Conservation (phyloP, 768 basidiomycete species). For the Sarcomyxa edulis region DNA sequence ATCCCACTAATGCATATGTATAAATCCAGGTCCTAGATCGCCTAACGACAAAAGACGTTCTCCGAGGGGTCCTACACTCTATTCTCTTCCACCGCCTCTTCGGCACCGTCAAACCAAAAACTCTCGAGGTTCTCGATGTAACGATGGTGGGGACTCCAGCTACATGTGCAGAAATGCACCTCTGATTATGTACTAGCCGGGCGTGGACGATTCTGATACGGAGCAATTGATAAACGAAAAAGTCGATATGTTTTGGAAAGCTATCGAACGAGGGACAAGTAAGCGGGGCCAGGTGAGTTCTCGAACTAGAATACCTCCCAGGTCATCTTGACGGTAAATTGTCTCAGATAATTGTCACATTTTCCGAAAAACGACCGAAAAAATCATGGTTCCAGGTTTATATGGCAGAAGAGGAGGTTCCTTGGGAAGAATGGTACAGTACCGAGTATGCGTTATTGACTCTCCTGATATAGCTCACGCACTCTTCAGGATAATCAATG, state of each 20-base stretch:
- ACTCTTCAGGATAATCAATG: constrained; percentile 64
- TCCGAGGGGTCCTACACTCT: constrained; percentile 72
- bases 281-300: constrained; percentile 65
- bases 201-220: constrained; percentile 68
- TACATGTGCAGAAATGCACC: neutral
- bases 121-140: constrained; percentile 76
- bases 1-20: too few species aligned
- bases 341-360: constrained; percentile 60
- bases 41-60: constrained; percentile 64
- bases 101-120: constrained; percentile 71
- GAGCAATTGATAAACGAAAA: constrained; percentile 70
- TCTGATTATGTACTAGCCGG: constrained; percentile 44
- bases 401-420: constrained; percentile 73
- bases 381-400: constrained; percentile 77
- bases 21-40: constrained; percentile 71
- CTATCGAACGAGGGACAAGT: constrained; percentile 54
- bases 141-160: constrained; percentile 63
- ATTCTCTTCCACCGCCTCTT: constrained; percentile 83
- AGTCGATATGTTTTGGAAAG: constrained; percentile 76
- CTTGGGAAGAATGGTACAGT: constrained; percentile 81
- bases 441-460: neutral
- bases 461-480: neutral
- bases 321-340: neutral
- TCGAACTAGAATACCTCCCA: neutral
- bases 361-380: constrained; percentile 72